Base-by-base conservation (phyloP, 164 flowering plant genomes). In the Kalanchoe fedtschenkoi region DNA sequence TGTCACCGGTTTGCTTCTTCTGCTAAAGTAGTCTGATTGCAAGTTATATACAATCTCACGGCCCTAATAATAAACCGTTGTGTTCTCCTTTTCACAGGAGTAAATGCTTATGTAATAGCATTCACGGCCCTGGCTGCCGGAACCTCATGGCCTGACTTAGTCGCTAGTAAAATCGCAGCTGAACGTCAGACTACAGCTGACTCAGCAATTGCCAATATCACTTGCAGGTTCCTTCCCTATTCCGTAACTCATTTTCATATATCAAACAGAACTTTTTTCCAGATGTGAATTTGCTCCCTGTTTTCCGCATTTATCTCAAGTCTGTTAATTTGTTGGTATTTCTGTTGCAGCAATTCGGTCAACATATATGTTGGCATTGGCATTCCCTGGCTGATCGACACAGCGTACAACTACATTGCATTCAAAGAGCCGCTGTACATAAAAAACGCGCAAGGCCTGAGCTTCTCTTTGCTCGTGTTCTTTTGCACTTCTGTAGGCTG, bases 91-190 rank as follows among this genome's bases (percentile, higher is more conserved):
- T n/a, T n/a, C 75, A 63, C 83, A 91, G 98, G 95, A 71, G 86
- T 89, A 70, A 83, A 89, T 83, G 58, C 83, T 39, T 92, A 89
- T 72, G 85, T 92, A 34, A 87, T 92, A 72, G 95, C 98, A 65
- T 89, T 89, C 75, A 89, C 96, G 24, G 96, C 87, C 67, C 68
- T 92, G 72, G 98, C 96, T 0, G 60, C 74, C 69, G 96, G 98
- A 65, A 89, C 98, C 57, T 91, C 96, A n/a, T 91, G 98, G 98
- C 98, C 98, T 30, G 98, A 92, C 70, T 75, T 92, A 65, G 93
- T 92, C 60, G 98, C 95, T 33, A 92, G 98, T 74, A 92, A 89
- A 76, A 89, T 92, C 72, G 98, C 98, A 58, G 98, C 93, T 59
- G 96, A 92, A 61, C 88, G 95, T 53, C 98, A 89, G 66, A 72